These are phyloP conservation scores for Nidularia sp. DNA, from an alignment of 768 basidiomycete genomes.

Conservation along the genomic window DNA sequence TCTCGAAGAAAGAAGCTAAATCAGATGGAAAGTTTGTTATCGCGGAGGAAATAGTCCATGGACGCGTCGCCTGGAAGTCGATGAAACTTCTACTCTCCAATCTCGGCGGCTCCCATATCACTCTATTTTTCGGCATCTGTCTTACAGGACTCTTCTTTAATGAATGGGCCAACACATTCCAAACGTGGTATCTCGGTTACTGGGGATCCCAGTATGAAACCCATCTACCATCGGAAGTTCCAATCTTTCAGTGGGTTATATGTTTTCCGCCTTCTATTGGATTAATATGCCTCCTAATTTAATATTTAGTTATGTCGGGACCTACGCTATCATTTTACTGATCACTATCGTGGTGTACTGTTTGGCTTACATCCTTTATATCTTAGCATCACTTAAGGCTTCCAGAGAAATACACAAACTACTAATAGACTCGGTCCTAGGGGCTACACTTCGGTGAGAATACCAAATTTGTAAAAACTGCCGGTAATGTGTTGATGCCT, in stretches of 20 bases:
- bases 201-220: conserved; percentile 46
- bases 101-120: conserved; percentile 24
- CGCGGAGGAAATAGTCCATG: conserved; percentile 55
- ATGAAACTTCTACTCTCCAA: conserved; percentile 29
- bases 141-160: conserved; percentile 14
- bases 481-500: background rate
- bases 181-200: conserved; percentile 36
- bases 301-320: conserved; percentile 39
- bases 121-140: conserved; percentile 23
- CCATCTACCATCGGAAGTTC: conserved; percentile 24
- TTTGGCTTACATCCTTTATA: conserved; percentile 14
- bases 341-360: background rate
- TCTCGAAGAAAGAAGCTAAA: background rate
- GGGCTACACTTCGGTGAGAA: conserved; percentile 55
- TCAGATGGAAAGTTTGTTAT: conserved; percentile 53
- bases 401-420: conserved; percentile 41
- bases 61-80: conserved; percentile 49
- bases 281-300: background rate
- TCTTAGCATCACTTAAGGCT: conserved; percentile 41
- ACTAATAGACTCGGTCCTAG: conserved; percentile 10
- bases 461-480: no score
- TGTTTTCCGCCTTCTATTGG: background rate
- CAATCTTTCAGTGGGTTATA: conserved; percentile 29
- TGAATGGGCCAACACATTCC: conserved; percentile 17
- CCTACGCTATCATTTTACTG: conserved; percentile 11